phyloP scores from a whole-genome alignment of 371 early-diverging fungal genomes.

The Quaeritorhiza haematococci region DNA sequence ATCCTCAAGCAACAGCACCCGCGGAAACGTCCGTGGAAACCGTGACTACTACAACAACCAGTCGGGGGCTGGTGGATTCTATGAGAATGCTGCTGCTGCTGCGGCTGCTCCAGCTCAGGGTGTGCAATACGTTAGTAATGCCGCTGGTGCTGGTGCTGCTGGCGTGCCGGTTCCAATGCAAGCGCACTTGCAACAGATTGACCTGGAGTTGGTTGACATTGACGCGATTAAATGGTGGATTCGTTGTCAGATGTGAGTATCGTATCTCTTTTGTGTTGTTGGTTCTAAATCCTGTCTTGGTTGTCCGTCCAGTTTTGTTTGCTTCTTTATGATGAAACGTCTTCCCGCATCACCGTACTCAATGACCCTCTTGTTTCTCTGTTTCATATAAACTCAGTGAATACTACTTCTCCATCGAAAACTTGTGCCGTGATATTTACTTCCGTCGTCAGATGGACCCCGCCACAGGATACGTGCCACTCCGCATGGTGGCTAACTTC shows the following conservation, averaged over 20 bases:
- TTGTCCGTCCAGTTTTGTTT: constrained; percentile 18
- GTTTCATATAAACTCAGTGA: no score
- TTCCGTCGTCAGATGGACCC: constrained; percentile 87
- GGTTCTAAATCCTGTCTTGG: constrained; percentile 6
- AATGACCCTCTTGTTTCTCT: constrained; percentile 21
- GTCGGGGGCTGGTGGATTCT: no score
- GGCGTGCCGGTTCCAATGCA: background rate
- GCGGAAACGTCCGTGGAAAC: no score
- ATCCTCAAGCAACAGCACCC: no score
- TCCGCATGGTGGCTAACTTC: constrained; percentile 73
- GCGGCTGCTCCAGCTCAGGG: no score
- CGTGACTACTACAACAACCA: no score
- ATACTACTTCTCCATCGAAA: constrained; percentile 91
- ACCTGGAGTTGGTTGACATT: constrained; percentile 25
- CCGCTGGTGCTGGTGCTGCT: no score
- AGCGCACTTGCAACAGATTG: background rate
- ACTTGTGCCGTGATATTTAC: constrained; percentile 87
- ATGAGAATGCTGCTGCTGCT: no score
- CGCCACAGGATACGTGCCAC: constrained; percentile 65
- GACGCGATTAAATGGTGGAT: constrained; percentile 33
- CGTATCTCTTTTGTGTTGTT: background rate
- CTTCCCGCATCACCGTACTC: background rate
- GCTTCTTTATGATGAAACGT: background rate
- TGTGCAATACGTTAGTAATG: no score
- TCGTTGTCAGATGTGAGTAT: constrained; percentile 29